A percentile compares a stretch with the other conserved stretches of the same genome.
Conservation (phyloP, 2,329 filamentous ascomycete species). For the Aspergillus versicolor region DNA sequence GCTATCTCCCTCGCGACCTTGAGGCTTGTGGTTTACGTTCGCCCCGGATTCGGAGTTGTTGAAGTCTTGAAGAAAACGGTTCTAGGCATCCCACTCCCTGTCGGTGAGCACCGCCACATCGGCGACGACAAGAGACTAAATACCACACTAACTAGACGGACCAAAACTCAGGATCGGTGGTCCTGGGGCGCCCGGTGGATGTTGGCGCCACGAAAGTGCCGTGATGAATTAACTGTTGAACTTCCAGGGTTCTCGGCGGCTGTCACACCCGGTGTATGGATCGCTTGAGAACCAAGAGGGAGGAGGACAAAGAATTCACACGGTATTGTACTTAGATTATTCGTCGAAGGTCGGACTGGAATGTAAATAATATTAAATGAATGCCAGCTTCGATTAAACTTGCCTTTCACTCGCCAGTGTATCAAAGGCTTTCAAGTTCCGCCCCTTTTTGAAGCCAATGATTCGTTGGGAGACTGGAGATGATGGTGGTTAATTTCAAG, state of each 20-base stretch:
- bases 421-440: background rate
- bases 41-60: too few species aligned
- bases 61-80: too few species aligned
- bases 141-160: background rate
- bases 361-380: background rate
- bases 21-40: too few species aligned
- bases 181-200: slow-evolving; percentile 2
- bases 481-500: background rate
- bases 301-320: background rate
- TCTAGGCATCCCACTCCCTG: too few species aligned
- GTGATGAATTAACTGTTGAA: background rate
- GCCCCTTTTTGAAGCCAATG: slow-evolving; percentile 1
- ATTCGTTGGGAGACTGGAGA: background rate
- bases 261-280: background rate
- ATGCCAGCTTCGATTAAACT: background rate
- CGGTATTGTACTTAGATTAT: background rate
- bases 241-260: background rate
- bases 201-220: slow-evolving; percentile 4
- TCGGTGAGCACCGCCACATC: slow-evolving; percentile 7
- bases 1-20: too few species aligned
- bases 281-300: background rate
- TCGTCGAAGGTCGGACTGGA: background rate
- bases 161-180: slow-evolving; percentile 4
- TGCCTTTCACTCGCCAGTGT: background rate
- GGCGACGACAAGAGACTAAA: background rate